A percentile compares a stretch with the other conserved stretches of the same genome.
Evolutionary conservation across 106 monocot genomes (phyloP).

Genomic region (Acanthochlamys bracteata): DNA sequence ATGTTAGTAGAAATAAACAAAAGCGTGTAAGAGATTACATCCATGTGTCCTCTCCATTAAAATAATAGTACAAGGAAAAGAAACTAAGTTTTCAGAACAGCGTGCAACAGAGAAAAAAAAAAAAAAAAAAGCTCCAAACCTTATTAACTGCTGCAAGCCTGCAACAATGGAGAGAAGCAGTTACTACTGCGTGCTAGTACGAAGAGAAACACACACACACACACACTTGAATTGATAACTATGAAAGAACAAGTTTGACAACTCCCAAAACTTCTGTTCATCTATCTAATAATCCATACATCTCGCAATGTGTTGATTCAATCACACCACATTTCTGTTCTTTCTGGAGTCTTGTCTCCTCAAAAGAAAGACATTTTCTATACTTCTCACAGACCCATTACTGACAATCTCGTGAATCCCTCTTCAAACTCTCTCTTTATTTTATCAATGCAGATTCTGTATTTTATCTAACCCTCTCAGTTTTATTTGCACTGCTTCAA

Average conservation of each 20-base stretch:
- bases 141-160: background rate
- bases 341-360: background rate
- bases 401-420: slow-evolving; percentile 11
- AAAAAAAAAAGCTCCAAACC: background rate
- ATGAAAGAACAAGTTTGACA: too few relatives aligned
- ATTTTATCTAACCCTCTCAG: too few relatives aligned
- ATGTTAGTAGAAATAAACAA: too few relatives aligned
- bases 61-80: too few relatives aligned
- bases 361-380: background rate
- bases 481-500: background rate
- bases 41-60: too few relatives aligned
- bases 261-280: too few relatives aligned
- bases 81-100: too few relatives aligned
- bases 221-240: too few relatives aligned
- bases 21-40: too few relatives aligned
- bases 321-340: background rate
- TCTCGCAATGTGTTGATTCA: background rate
- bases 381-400: background rate
- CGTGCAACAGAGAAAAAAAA: background rate
- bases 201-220: too few relatives aligned
- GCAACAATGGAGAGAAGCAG: background rate
- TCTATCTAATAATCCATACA: background rate
- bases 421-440: background rate
- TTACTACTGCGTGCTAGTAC: background rate
- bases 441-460: background rate